Evolutionary conservation across 306 rosid genomes (phyloP).

Genomic region (Quercus aquifolioides): DNA sequence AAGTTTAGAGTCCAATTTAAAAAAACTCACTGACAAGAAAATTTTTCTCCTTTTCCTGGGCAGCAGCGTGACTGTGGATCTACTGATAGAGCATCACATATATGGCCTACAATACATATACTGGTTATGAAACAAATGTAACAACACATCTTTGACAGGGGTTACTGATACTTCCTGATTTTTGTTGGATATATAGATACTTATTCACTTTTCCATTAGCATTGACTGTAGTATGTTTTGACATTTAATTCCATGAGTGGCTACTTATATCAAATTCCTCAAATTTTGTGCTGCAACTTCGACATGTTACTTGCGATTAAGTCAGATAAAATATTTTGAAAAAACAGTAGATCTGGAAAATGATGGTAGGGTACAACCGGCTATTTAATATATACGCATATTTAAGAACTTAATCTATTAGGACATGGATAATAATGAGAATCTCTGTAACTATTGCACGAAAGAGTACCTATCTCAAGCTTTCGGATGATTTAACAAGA

Average conservation of each 20-base stretch:
- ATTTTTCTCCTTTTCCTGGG: conserved; percentile 59
- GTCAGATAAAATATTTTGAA: background rate
- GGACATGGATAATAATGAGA: background rate
- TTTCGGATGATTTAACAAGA: background rate
- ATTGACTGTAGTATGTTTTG: background rate
- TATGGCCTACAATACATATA: conserved; percentile 54
- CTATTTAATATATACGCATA: background rate
- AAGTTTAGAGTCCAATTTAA: conserved; percentile 19
- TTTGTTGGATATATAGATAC: no score
- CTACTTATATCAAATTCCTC: background rate
- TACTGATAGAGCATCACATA: conserved; percentile 59
- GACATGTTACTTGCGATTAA: background rate
- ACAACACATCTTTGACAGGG: background rate
- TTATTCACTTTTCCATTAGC: background rate
- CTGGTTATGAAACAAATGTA: background rate
- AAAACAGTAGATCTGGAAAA: background rate
- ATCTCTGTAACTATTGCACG: background rate
- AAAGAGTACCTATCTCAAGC: background rate
- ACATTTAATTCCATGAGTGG: background rate
- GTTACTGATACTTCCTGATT: background rate
- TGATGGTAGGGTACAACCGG: background rate
- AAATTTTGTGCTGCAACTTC: background rate
- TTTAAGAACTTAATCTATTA: background rate
- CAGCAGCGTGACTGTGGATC: conserved; percentile 75
- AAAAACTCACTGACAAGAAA: conserved; percentile 94